Percentiles rank a stretch among this genome's conserved stretches.
These are phyloP conservation scores for Paramyrothecium sp. DNA, from an alignment of 2,329 filamentous ascomycete species.

Conservation along the genomic window DNA sequence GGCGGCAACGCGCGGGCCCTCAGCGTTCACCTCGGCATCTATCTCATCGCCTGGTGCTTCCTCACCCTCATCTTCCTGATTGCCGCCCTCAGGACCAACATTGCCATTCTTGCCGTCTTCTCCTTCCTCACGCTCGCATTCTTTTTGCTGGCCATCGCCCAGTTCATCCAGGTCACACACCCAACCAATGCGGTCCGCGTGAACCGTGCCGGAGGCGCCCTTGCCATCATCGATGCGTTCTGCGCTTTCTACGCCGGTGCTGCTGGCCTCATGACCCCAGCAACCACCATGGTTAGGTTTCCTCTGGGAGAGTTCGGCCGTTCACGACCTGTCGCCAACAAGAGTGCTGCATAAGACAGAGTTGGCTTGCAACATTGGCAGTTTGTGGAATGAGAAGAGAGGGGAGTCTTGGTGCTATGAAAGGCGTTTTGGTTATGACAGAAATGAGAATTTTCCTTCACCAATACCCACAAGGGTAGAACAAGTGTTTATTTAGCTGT, in stretches of 20 bases:
- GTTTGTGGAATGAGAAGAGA: too few relatives aligned
- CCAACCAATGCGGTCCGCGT: constrained; percentile 35
- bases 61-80: constrained; percentile 55
- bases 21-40: constrained; percentile 55
- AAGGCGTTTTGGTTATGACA: too few relatives aligned
- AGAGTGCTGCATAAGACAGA: neutral
- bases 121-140: constrained; percentile 58
- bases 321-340: neutral
- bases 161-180: constrained; percentile 44
- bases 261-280: constrained; percentile 37
- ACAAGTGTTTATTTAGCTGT: too few relatives aligned
- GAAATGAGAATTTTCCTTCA: too few relatives aligned
- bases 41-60: constrained; percentile 59
- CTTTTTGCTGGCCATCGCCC: constrained; percentile 56
- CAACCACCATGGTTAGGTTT: constrained; percentile 39
- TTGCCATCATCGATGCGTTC: constrained; percentile 33
- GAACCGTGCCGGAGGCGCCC: constrained; percentile 41
- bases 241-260: constrained; percentile 37
- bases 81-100: constrained; percentile 55
- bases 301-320: constrained; percentile 35
- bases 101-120: constrained; percentile 57
- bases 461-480: too few relatives aligned
- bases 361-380: neutral
- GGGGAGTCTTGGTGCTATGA: too few relatives aligned
- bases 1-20: constrained; percentile 32